phyloP scores from a whole-genome alignment of 2,329 filamentous ascomycete genomes.

The Scytalidium lignicola region DNA sequence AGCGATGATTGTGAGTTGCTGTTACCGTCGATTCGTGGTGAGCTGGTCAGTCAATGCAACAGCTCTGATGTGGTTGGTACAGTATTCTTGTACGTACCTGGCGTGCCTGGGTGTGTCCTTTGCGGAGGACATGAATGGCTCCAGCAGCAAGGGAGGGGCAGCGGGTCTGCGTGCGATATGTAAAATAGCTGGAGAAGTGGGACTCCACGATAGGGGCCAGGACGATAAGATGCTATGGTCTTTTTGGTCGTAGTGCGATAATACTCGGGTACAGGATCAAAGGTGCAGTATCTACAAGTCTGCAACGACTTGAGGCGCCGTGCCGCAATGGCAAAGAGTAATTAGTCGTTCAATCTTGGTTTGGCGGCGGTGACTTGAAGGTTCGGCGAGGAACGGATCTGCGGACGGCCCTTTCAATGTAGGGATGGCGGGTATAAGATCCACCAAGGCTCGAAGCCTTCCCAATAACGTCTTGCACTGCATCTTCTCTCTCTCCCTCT shows the following conservation, averaged over 20 bases:
- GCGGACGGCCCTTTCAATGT: background rate
- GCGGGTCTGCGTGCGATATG: background rate
- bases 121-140: background rate
- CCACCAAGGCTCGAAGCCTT: no score
- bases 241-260: background rate
- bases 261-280: no score
- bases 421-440: no score
- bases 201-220: background rate
- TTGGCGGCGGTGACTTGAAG: background rate
- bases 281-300: no score
- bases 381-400: background rate
- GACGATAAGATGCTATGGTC: background rate
- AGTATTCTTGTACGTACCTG: no score
- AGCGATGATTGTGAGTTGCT: no score
- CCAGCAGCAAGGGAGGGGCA: background rate
- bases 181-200: background rate
- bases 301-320: no score
- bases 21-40: no score
- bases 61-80: no score
- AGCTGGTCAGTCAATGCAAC: no score
- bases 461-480: no score
- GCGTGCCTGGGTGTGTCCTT: background rate
- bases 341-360: background rate
- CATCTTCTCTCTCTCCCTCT: constrained; percentile 15
- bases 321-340: no score